Evolutionary conservation across 2,329 filamentous ascomycete genomes (phyloP).

Genomic region (Cytospora paraplurivora): DNA sequence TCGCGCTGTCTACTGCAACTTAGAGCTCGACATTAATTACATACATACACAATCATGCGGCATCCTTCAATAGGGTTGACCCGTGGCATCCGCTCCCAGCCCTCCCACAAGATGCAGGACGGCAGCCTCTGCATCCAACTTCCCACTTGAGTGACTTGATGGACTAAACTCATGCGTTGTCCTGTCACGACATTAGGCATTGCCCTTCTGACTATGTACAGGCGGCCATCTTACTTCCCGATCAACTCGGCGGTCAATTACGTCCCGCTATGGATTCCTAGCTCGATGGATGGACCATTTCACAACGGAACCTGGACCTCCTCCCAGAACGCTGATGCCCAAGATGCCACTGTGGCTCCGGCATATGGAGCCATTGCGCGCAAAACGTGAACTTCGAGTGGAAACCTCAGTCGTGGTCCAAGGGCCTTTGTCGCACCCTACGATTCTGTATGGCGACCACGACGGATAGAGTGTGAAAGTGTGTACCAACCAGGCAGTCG

Average conservation of each 20-base stretch:
- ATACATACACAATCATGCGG: conserved; percentile 22
- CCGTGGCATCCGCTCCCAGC: conserved; percentile 16
- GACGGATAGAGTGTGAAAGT: conserved; percentile 14
- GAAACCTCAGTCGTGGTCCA: neutral
- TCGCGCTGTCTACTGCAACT: conserved; percentile 22
- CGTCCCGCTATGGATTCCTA: conserved; percentile 34
- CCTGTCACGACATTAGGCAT: conserved; percentile 35
- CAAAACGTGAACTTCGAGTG: neutral
- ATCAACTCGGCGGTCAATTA: conserved; percentile 33
- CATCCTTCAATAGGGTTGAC: conserved; percentile 17
- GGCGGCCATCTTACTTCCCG: conserved; percentile 33
- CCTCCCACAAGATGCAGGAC: conserved; percentile 20
- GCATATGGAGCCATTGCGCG: conserved; percentile 37
- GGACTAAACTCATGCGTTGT: conserved; percentile 24
- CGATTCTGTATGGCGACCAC: conserved; percentile 8
- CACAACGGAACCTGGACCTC: conserved; percentile 37
- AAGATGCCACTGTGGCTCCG: conserved; percentile 38
- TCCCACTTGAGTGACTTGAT: conserved; percentile 31
- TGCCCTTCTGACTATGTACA: conserved; percentile 30
- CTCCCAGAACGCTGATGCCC: conserved; percentile 45
- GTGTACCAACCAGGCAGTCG: conserved; percentile 11
- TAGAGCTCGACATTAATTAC: conserved; percentile 22
- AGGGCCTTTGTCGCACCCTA: conserved; percentile 6
- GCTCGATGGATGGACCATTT: conserved; percentile 32
- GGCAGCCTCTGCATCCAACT: conserved; percentile 27